Conservation (phyloP, 768 basidiomycete genomes). For the Suillus alpinus region DNA sequence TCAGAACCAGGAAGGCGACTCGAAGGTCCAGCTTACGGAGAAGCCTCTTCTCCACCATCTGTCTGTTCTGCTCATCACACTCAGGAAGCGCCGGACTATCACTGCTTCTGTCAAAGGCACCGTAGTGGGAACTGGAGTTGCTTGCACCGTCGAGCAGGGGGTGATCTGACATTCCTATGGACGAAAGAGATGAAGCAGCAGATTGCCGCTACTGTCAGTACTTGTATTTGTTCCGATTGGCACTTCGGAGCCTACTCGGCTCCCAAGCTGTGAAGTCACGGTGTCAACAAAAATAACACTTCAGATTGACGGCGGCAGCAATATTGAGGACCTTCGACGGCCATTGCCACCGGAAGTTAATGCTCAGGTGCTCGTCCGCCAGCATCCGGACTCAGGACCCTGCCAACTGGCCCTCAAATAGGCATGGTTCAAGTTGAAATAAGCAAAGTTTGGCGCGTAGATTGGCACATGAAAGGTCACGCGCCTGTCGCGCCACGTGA, state of each 20-base stretch:
- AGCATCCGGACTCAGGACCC: not conserved
- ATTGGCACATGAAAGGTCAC: too few species aligned
- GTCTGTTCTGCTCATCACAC: conserved; percentile 22
- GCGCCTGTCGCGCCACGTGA: too few species aligned
- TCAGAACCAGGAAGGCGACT: conserved; percentile 41
- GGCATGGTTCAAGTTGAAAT: too few species aligned
- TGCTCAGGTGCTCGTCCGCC: not conserved
- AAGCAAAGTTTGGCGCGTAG: too few species aligned
- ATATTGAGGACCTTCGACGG: not conserved
- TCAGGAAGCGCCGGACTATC: not conserved
- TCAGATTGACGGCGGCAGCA: not conserved
- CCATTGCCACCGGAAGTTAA: not conserved
- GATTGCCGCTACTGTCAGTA: not conserved
- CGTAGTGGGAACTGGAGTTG: not conserved
- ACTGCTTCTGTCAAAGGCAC: not conserved
- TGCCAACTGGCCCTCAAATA: too few species aligned
- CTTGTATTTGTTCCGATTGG: not conserved
- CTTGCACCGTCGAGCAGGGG: not conserved
- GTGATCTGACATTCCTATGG: not conserved
- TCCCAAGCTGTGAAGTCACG: not conserved
- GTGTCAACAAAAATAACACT: not conserved
- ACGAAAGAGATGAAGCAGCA: not conserved
- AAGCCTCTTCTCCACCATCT: conserved; percentile 44
- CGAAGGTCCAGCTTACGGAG: conserved; percentile 42
- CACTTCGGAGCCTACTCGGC: not conserved